Conservation (phyloP, 495 filamentous ascomycete genomes). For the Aeminium ludgeri region DNA sequence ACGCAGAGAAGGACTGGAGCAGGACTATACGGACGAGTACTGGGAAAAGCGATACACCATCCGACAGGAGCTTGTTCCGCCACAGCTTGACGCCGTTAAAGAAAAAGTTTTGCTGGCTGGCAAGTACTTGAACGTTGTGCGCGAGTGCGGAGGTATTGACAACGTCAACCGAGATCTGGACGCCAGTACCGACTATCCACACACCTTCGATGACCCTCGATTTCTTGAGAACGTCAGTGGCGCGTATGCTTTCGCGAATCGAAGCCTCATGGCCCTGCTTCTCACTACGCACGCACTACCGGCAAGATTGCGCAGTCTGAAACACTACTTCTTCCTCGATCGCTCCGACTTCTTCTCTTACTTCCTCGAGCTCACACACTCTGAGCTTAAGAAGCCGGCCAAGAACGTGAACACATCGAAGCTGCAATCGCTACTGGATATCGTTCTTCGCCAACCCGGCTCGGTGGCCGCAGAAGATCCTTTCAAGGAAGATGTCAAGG, state of each 20-base stretch:
- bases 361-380: conserved; percentile 77
- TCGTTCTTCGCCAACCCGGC: conserved; percentile 86
- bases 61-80: conserved; percentile 74
- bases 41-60: conserved; percentile 97
- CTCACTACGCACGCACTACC: conserved; percentile 84
- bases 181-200: conserved; percentile 75
- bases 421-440: conserved; percentile 80
- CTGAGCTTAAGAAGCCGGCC: conserved; percentile 75
- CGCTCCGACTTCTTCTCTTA: conserved; percentile 95
- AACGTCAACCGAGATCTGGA: conserved; percentile 28
- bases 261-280: conserved; percentile 78
- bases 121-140: conserved; percentile 94
- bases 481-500: conserved; percentile 94
- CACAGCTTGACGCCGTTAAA: conserved; percentile 78
- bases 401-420: conserved; percentile 80
- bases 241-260: conserved; percentile 89
- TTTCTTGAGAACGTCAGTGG: conserved; percentile 87
- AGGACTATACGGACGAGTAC: conserved; percentile 97
- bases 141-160: conserved; percentile 80
- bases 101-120: conserved; percentile 89
- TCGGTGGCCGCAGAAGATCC: conserved; percentile 87
- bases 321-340: conserved; percentile 98
- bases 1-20: conserved; percentile 70
- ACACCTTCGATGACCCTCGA: conserved; percentile 65
- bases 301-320: conserved; percentile 68